These are phyloP conservation scores for Fomitopsis serialis DNA, from an alignment of 768 basidiomycete species.

Conservation along the genomic window DNA sequence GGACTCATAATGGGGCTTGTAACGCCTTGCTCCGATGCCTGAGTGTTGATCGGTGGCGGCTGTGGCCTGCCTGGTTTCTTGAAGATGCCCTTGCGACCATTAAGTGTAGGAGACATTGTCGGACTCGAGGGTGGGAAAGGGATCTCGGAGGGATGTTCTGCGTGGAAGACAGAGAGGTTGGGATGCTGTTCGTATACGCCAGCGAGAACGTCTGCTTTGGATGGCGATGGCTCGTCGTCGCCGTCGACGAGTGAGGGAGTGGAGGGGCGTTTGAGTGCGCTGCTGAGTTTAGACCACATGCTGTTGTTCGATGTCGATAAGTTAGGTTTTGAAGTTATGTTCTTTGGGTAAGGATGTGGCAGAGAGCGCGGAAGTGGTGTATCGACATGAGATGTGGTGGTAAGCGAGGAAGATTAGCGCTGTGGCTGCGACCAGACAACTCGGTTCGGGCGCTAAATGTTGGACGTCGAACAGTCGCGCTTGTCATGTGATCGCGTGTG, in stretches of 20 bases:
- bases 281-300: slow-evolving; percentile 64
- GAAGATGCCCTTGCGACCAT: slow-evolving; percentile 43
- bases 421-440: too few species aligned
- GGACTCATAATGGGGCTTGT: neutral
- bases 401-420: too few species aligned
- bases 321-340: neutral
- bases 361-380: too few species aligned
- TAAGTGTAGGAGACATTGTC: slow-evolving; percentile 47
- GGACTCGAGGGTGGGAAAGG: slow-evolving; percentile 31
- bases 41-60: slow-evolving; percentile 30
- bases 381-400: too few species aligned
- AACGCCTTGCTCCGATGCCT: slow-evolving; percentile 12
- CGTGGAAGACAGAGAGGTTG: slow-evolving; percentile 54
- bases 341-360: too few species aligned
- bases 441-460: too few species aligned
- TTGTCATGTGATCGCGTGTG: too few species aligned
- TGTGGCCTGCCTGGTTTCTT: slow-evolving; percentile 52
- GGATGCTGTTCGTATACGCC: slow-evolving; percentile 57
- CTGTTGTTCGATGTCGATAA: neutral
- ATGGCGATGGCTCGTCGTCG: slow-evolving; percentile 11
- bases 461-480: too few species aligned
- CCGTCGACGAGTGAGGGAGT: slow-evolving; percentile 14
- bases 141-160: slow-evolving; percentile 26
- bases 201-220: slow-evolving; percentile 35
- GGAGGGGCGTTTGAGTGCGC: slow-evolving; percentile 42